Evolutionary conservation across 495 filamentous ascomycete species (phyloP).

Genomic region (Sphaerosporella brunnea): DNA sequence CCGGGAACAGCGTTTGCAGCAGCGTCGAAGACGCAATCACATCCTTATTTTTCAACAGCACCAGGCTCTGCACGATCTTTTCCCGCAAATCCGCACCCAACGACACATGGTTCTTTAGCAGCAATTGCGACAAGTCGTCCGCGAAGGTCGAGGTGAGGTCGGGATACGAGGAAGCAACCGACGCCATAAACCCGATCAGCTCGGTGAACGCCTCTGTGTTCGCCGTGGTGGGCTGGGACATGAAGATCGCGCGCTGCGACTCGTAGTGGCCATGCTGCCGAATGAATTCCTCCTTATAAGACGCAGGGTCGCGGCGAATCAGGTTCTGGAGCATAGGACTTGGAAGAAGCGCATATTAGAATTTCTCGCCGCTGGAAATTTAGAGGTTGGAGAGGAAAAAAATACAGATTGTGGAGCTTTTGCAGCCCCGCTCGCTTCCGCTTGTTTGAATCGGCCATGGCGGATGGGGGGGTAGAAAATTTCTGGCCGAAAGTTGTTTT

Average conservation of each 20-base stretch:
- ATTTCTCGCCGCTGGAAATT: constrained; percentile 1
- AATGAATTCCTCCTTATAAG: constrained; percentile 71
- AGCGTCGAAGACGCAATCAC: constrained; percentile 68
- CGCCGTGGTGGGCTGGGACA: constrained; percentile 49
- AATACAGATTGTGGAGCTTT: constrained; percentile 24
- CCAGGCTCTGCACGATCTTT: constrained; percentile 82
- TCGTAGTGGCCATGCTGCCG: constrained; percentile 88
- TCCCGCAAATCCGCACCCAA: constrained; percentile 71
- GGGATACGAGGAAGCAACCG: constrained; percentile 87
- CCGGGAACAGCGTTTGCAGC: constrained; percentile 77
- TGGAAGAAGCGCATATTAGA: constrained; percentile 6
- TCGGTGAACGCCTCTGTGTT: constrained; percentile 16
- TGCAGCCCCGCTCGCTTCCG: constrained; percentile 26
- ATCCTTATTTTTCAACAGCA: constrained; percentile 76
- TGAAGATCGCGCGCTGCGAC: constrained; percentile 73
- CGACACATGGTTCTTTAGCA: constrained; percentile 61
- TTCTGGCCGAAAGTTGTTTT: too few relatives aligned
- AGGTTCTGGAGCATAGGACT: constrained; percentile 78
- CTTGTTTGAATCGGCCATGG: constrained; percentile 8
- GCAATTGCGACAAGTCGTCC: constrained; percentile 59
- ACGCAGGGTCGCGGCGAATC: constrained; percentile 65
- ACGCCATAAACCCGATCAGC: constrained; percentile 41
- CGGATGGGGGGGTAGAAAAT: neutral
- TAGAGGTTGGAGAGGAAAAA: neutral
- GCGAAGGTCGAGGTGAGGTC: constrained; percentile 58